phyloP scores from a whole-genome alignment of 2,329 filamentous ascomycete genomes.

The Chaetothyriales sp. region DNA sequence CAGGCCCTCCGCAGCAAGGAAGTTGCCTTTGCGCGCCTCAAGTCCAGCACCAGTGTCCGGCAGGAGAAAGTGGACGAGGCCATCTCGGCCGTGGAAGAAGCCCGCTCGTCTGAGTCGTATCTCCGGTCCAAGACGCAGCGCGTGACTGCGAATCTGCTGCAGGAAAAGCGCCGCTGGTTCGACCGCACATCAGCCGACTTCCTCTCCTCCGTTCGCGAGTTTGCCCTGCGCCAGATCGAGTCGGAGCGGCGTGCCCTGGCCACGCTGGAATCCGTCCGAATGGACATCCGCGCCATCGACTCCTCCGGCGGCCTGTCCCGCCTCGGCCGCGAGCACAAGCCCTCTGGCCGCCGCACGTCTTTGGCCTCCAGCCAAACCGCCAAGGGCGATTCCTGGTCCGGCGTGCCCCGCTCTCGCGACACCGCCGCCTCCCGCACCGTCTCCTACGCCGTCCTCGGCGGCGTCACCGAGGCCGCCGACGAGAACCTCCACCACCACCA shows the following conservation, averaged over 20 bases:
- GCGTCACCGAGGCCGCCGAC: slow-evolving; percentile 48
- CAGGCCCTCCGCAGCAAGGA: slow-evolving; percentile 69
- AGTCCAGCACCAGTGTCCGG: slow-evolving; percentile 70
- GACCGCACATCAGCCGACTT: slow-evolving; percentile 71
- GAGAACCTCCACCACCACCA: too few species aligned
- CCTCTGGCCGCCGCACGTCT: slow-evolving; percentile 55
- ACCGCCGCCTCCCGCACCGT: slow-evolving; percentile 56
- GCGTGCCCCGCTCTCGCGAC: slow-evolving; percentile 69
- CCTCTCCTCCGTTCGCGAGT: slow-evolving; percentile 71
- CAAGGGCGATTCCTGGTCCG: slow-evolving; percentile 97
- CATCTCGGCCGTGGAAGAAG: slow-evolving; percentile 79
- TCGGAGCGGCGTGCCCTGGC: slow-evolving; percentile 82
- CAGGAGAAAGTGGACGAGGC: slow-evolving; percentile 96
- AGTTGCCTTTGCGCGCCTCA: slow-evolving; percentile 74
- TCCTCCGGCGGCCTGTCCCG: slow-evolving; percentile 76
- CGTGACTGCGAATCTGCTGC: slow-evolving; percentile 75
- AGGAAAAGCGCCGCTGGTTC: slow-evolving; percentile 86
- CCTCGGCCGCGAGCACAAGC: slow-evolving; percentile 76
- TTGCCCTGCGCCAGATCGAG: slow-evolving; percentile 87
- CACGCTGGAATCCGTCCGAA: slow-evolving; percentile 80
- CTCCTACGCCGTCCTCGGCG: slow-evolving; percentile 40
- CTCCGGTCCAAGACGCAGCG: slow-evolving; percentile 73
- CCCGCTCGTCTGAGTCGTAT: slow-evolving; percentile 63
- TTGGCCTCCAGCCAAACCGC: slow-evolving; percentile 82
- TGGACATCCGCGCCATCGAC: slow-evolving; percentile 87